Conservation (phyloP, 1,284 basidiomycete species). For the Cryptococcus floricola region DNA sequence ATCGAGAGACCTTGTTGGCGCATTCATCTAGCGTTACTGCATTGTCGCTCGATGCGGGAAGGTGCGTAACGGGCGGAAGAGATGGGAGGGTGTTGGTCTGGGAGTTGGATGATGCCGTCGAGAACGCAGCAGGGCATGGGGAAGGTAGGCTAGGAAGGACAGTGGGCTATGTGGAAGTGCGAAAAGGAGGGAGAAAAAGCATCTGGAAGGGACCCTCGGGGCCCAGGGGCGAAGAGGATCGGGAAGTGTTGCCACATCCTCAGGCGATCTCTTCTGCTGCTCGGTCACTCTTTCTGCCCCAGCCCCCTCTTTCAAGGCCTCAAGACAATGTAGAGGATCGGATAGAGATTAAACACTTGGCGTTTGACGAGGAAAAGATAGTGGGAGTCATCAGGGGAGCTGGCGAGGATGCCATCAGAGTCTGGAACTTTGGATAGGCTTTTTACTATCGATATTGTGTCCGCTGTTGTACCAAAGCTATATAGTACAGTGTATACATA, state of each 20-base stretch:
- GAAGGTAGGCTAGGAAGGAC: conserved; percentile 24
- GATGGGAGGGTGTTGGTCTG: conserved; percentile 47
- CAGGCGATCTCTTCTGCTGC: conserved; percentile 41
- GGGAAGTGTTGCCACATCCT: conserved; percentile 32
- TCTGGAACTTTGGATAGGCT: conserved; percentile 37
- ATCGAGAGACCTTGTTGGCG: conserved; percentile 39
- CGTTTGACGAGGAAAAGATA: conserved; percentile 49
- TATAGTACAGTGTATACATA: neutral
- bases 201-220: conserved; percentile 23
- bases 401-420: conserved; percentile 28
- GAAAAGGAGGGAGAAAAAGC: conserved; percentile 21
- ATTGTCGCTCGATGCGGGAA: conserved; percentile 32
- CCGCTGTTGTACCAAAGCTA: neutral
- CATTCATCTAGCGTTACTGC: conserved; percentile 39
- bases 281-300: conserved; percentile 36
- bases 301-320: conserved; percentile 18
- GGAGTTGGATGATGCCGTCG: conserved; percentile 38
- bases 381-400: conserved; percentile 35
- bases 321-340: neutral
- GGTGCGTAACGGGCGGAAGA: conserved; percentile 41
- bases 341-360: conserved; percentile 31
- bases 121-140: neutral
- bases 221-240: conserved; percentile 6
- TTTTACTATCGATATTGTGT: neutral
- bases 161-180: conserved; percentile 42